Conservation (phyloP, 2,329 filamentous ascomycete genomes). For the Aspergillus pseudoglaucus region DNA sequence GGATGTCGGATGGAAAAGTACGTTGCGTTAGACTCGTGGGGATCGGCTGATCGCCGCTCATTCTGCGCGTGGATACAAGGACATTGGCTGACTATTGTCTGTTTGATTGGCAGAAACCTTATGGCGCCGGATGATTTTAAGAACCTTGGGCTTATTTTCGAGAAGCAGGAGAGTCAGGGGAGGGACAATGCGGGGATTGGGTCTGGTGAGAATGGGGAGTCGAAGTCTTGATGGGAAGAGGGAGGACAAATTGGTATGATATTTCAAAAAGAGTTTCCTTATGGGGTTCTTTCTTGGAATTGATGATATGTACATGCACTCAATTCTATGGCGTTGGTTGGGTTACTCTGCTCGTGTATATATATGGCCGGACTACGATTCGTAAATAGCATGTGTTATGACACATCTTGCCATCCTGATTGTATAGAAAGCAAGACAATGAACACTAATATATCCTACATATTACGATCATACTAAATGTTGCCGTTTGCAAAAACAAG, state of each 20-base stretch:
- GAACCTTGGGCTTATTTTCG: constrained; percentile 73
- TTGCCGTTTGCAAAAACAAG: background rate
- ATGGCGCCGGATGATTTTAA: constrained; percentile 96
- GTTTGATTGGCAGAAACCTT: constrained; percentile 59
- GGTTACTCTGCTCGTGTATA: background rate
- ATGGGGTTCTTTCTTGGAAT: background rate
- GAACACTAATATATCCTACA: too few relatives aligned
- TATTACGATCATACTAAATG: background rate
- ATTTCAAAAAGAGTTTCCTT: constrained; percentile 1
- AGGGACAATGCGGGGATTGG: constrained; percentile 1
- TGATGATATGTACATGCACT: background rate
- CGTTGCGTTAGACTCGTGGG: constrained; percentile 24
- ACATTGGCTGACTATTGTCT: background rate
- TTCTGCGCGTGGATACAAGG: background rate
- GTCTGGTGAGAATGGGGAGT: constrained; percentile 1
- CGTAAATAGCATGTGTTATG: too few relatives aligned
- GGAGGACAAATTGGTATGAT: constrained; percentile 4
- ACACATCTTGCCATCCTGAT: too few relatives aligned
- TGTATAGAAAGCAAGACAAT: too few relatives aligned
- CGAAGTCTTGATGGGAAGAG: constrained; percentile 7
- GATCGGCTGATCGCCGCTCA: constrained; percentile 1
- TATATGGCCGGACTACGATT: background rate
- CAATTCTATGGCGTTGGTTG: constrained; percentile 1
- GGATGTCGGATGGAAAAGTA: constrained; percentile 92
- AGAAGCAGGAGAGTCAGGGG: constrained; percentile 27